Evolutionary conservation across 1,139 yeast genomes (phyloP).

Genomic region (Eremothecium sinecaudum): DNA sequence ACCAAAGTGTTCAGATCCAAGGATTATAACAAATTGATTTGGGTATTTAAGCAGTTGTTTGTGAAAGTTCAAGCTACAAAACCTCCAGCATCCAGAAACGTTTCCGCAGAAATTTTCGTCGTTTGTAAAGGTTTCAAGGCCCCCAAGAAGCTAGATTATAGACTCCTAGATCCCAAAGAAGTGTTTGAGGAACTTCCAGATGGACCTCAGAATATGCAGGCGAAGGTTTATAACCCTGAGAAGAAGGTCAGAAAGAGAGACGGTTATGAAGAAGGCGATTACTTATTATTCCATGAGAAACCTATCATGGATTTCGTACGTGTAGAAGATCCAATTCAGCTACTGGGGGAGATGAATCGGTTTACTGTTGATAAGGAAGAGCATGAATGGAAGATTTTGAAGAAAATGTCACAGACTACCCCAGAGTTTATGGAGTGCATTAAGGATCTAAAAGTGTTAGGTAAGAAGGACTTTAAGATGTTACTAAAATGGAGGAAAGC

Average conservation of each 20-base stretch:
- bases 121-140: slow-evolving; percentile 95
- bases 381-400: slow-evolving; percentile 63
- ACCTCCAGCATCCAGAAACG: slow-evolving; percentile 98
- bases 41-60: slow-evolving; percentile 94
- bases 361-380: slow-evolving; percentile 54
- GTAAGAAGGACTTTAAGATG: slow-evolving; percentile 82
- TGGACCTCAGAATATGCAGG: slow-evolving; percentile 74
- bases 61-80: slow-evolving; percentile 97
- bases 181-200: slow-evolving; percentile 88
- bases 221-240: slow-evolving; percentile 90
- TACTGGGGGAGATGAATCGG: slow-evolving; percentile 63
- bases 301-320: slow-evolving; percentile 72
- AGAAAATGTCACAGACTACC: slow-evolving; percentile 65
- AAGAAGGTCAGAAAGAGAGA: slow-evolving; percentile 82
- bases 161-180: slow-evolving; percentile 80
- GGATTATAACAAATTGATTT: slow-evolving; percentile 91
- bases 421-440: slow-evolving; percentile 72
- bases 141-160: slow-evolving; percentile 88
- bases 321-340: slow-evolving; percentile 74
- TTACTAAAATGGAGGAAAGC: slow-evolving; percentile 81
- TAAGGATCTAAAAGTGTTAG: slow-evolving; percentile 85
- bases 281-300: slow-evolving; percentile 62
- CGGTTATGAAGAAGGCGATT: slow-evolving; percentile 95
- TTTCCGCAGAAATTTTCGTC: slow-evolving; percentile 96
- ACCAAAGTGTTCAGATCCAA: slow-evolving; percentile 95